Evolutionary conservation across 2,329 filamentous ascomycete genomes (phyloP), one percentile per base, ranked within the genome.

Genomic region (Fusarium anthophilum): DNA sequence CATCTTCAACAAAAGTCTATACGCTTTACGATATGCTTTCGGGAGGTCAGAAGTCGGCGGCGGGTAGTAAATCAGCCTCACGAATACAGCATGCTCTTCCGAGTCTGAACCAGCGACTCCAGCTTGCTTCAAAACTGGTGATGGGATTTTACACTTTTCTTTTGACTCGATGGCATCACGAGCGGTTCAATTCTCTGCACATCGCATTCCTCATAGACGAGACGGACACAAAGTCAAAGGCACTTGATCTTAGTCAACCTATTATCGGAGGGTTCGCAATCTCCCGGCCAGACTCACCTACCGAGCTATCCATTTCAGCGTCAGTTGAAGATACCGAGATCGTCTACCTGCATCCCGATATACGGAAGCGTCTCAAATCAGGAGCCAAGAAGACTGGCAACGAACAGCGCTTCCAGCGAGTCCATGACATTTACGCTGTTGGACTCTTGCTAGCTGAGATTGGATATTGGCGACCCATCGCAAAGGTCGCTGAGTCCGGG

Each of bases 241-340:
- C 5, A 3, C 24, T 37, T 8, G 60, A 65, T 8, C 50, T 66
- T 2, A 10, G 8, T 10, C 17, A 37, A 6, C 50, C 64, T 3
- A 44, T 66, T 5, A 66, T 66, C 0, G 60, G 50, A 10, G 50
- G 64, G 1, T 66, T 65, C 18, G 44, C 61, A 6, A 66, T 66
- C 0, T 67, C 61, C 5, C 61, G 44, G 1, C 64, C 60, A 32
- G 38, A 66, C 1, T 67, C 61, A 5, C 26, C 51, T 0, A 39
- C 61, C 0, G 64, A 65, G 2, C 14, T 66, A 15, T 58, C 51
- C 3, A 65, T 65, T 6, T 51, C 61, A 2, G 26, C 60, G 0
- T 41, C 44, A 2, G 38, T 67, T 2, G 51, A 58, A 12, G 61
- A 58, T 4, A 10, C 18, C 2, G 61, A 67, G 2, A 3, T 39